These are phyloP conservation scores for Euclidium syriacum DNA, from an alignment of 345 rosid genomes.

Conservation along the genomic window DNA sequence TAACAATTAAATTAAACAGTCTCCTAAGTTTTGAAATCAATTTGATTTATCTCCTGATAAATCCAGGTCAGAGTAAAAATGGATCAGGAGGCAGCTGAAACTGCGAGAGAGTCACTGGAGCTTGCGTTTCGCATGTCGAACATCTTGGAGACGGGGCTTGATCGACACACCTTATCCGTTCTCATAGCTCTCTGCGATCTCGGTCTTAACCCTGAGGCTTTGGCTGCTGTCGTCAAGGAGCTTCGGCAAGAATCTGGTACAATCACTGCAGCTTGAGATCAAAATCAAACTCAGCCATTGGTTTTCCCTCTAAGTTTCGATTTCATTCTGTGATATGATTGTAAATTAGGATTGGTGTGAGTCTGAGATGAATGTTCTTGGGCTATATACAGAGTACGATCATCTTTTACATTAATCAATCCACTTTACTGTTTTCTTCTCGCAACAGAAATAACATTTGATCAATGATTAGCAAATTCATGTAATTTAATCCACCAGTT, in stretches of 20 bases:
- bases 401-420: too few species aligned
- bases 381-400: too few species aligned
- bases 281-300: too few species aligned
- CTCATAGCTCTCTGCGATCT: conserved; percentile 37
- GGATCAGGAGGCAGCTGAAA: conserved; percentile 31
- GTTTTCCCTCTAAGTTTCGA: too few species aligned
- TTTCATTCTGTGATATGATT: too few species aligned
- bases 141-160: conserved; percentile 33
- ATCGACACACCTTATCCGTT: conserved; percentile 33
- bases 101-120: conserved; percentile 35
- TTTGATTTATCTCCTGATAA: background rate
- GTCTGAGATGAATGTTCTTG: too few species aligned
- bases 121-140: conserved; percentile 36
- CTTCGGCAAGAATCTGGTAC: conserved; percentile 5
- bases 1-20: background rate
- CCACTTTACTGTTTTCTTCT: too few species aligned
- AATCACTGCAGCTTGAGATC: too few species aligned
- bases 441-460: too few species aligned
- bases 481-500: too few species aligned
- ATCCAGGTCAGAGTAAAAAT: background rate
- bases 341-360: too few species aligned
- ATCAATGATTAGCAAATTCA: too few species aligned
- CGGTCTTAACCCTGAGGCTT: conserved; percentile 39
- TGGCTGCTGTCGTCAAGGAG: conserved; percentile 40
- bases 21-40: background rate